phyloP scores from a whole-genome alignment of 129 eudicot species.

The Flaveria ramosissima region DNA sequence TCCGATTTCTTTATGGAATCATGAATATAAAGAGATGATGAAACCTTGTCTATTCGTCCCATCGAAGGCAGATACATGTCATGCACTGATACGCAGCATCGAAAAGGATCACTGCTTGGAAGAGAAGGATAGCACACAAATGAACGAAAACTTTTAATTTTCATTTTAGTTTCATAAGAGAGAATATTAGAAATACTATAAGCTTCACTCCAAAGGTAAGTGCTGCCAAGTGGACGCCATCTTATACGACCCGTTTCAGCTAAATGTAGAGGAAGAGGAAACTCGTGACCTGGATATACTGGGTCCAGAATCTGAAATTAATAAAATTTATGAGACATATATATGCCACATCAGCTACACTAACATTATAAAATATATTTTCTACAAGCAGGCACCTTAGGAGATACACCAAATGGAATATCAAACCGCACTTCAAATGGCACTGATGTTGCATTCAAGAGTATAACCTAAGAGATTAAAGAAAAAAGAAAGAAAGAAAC shows the following conservation, averaged over 20 bases:
- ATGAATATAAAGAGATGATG: slow-evolving; percentile 36
- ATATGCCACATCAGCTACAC: slow-evolving; percentile 14
- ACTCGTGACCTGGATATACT: slow-evolving; percentile 85
- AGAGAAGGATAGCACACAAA: slow-evolving; percentile 94
- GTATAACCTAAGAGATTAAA: slow-evolving; percentile 63
- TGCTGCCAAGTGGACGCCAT: slow-evolving; percentile 94
- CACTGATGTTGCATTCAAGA: slow-evolving; percentile 69
- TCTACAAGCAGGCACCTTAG: slow-evolving; percentile 60
- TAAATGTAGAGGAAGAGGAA: slow-evolving; percentile 97
- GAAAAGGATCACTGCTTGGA: slow-evolving; percentile 94
- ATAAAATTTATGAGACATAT: slow-evolving; percentile 15
- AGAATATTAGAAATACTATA: slow-evolving; percentile 78
- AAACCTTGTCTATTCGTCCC: slow-evolving; percentile 42
- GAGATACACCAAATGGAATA: slow-evolving; percentile 96
- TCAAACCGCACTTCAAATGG: slow-evolving; percentile 96
- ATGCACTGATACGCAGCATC: slow-evolving; percentile 84
- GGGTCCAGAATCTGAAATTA: slow-evolving; percentile 82
- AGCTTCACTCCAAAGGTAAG: slow-evolving; percentile 96
- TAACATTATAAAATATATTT: slow-evolving; percentile 6
- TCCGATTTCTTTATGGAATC: slow-evolving; percentile 41
- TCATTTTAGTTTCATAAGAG: slow-evolving; percentile 63
- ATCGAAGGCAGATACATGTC: slow-evolving; percentile 61
- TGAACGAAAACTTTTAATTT: slow-evolving; percentile 73
- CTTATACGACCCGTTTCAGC: slow-evolving; percentile 91
- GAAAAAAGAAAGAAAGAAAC: background rate